Evolutionary conservation across 78 protist genomes (phyloP).

Genomic region (Pigoraptor vietnamica): DNA sequence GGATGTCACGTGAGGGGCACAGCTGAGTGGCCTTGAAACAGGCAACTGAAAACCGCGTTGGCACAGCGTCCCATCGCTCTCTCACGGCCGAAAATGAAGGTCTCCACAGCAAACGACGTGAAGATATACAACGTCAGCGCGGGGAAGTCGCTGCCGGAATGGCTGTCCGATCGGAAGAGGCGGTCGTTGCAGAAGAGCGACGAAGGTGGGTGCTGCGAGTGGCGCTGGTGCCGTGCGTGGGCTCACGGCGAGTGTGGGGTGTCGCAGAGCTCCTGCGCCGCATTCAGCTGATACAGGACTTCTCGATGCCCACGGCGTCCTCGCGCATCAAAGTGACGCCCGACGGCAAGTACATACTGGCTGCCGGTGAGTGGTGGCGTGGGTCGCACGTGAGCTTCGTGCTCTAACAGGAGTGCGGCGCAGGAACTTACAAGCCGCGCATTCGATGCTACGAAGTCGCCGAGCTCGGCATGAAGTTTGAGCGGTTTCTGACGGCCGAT

Average conservation of each 20-base stretch:
- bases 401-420: neutral
- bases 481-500: constrained; percentile 76
- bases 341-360: constrained; percentile 71
- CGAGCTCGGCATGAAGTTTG: constrained; percentile 80
- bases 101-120: constrained; percentile 53
- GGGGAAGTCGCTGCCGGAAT: constrained; percentile 75
- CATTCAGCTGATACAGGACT: constrained; percentile 91
- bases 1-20: no score
- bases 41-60: no score
- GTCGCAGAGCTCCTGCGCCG: constrained; percentile 39
- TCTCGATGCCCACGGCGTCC: constrained; percentile 79
- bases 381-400: neutral
- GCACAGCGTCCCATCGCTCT: no score
- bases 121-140: constrained; percentile 71
- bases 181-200: constrained; percentile 19
- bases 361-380: constrained; percentile 70
- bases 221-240: no score
- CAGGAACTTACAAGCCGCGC: constrained; percentile 63
- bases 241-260: no score
- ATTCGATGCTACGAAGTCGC: constrained; percentile 74
- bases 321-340: constrained; percentile 36
- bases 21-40: no score
- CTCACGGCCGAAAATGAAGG: constrained; percentile 26
- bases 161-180: constrained; percentile 50
- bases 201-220: neutral